These are phyloP conservation scores for Lentinula novae-zelandiae DNA, from an alignment of 1,284 basidiomycete genomes.

Conservation along the genomic window DNA sequence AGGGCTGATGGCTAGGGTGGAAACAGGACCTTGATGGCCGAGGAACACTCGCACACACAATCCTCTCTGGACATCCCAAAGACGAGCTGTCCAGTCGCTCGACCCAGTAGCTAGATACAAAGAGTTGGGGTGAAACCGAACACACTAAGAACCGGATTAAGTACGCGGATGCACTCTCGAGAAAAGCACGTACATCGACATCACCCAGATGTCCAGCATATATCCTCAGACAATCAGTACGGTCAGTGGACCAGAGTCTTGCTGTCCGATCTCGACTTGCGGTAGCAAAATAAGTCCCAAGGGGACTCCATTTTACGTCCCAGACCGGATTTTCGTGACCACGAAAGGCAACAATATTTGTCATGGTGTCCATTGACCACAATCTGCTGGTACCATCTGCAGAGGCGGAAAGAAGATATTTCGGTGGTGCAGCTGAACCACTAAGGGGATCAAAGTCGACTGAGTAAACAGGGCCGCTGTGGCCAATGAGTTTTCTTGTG, in stretches of 20 bases:
- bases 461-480: constrained; percentile 95
- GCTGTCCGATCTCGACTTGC: constrained; percentile 94
- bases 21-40: constrained; percentile 91
- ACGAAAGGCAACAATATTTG: constrained; percentile 90
- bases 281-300: constrained; percentile 98
- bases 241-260: constrained; percentile 93
- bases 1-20: constrained; percentile 85
- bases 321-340: constrained; percentile 98
- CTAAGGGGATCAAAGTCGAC: constrained; percentile 90
- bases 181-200: constrained; percentile 77
- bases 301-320: constrained; percentile 98
- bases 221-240: constrained; percentile 83
- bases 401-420: constrained; percentile 88
- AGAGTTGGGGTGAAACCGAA: constrained; percentile 97
- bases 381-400: constrained; percentile 90
- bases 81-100: constrained; percentile 89
- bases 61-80: constrained; percentile 99
- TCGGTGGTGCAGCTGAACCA: constrained; percentile 84
- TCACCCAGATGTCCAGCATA: constrained; percentile 97
- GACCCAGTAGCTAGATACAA: constrained; percentile 97
- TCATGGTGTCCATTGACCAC: constrained; percentile 96
- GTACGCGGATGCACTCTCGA: constrained; percentile 4
- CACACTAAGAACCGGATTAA: constrained; percentile 55
- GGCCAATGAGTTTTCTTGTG: constrained; percentile 92
- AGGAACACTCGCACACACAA: constrained; percentile 93